Base-by-base conservation (phyloP, 805 yeast genomes). In the Yamadazyma nakazawae region DNA sequence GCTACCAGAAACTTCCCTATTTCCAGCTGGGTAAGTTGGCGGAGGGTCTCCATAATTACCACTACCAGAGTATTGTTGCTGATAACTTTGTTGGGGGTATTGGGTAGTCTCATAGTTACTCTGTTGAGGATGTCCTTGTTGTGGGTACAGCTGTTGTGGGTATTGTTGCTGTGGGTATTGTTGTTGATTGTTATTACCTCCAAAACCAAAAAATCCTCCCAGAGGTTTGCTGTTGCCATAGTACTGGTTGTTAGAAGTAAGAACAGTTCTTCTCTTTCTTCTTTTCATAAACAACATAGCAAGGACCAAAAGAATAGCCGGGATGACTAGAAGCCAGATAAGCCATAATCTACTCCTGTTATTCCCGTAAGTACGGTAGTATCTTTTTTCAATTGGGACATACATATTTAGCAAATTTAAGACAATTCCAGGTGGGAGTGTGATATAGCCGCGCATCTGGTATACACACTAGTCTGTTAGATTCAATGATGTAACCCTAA, bases 11-110 rank as follows among this genome's bases (percentile, higher is more conserved):
- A 17, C 36, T 10, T 34, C 21, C 25, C 7, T 25, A 14, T n/a
- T 10, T n/a, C 34, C 38, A 26, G 21, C 47, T 14, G 54, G 54
- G 19, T 51, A 51, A 17, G 31, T n/a, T 43, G 54, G 54, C 2
- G 54, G 54, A 11, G 54, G 43, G 16, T 51, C 54, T 19, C 46
- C 54, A 37, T 51, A 51, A n/a, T 48, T 34, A 12, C 45, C 54
- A 21, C 47, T 47, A 38, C 46, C 42, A 14, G 36, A 25, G 13
- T 45, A 37, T 18, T 40, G 41, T 26, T 45, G 48, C 17, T 36
- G 46, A n/a, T 43, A 37, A 4, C 31, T n/a, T 17, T 43, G 46
- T 19, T 43, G 47, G 26, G 37, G 47, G 40, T n/a, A 37, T 34
- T 30, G 39, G 9, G 34, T 31, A 16, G 24, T 46, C 28, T 31